Evolutionary conservation across 2,329 filamentous ascomycete genomes (phyloP), one percentile per base, ranked within the genome.

Genomic region (Cercospora sesami): DNA sequence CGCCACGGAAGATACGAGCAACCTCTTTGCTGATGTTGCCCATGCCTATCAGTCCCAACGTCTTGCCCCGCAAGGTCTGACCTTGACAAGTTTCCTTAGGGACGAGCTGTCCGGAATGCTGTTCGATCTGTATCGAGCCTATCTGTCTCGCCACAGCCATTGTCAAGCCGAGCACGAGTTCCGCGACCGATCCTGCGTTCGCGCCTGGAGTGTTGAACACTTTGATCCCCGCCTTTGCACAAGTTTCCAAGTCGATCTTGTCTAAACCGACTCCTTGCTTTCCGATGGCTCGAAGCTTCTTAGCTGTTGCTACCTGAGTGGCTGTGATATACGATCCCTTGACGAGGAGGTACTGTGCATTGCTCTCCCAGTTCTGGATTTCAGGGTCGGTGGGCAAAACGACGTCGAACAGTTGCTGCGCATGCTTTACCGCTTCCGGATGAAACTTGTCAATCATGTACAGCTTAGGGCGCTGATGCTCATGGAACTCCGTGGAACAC

Each of bases 231-330:
- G 79, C 76, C 2, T 75, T 72, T 4, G 74, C 69, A 63, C 81
- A 83, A 3, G 82, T 81, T 0, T 73, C 72, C 12, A 73, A 72
- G 63, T 84, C 82, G 33, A 83, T 83, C 63, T 81, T 83, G 65
- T 84, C 82, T 42, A 83, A 79, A 0, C 82, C 82, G 8, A 82
- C 81, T 1, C 83, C 83, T 33, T 84, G 83, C 72, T 84, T 84
- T 64, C 81, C 81, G 39, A 84, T 80, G 2, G 81, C 82, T 9
- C 76, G 70, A 0, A 85, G 74, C 5, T 78, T 62, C 14, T 71
- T 71, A 21, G 74, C 70, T 33, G 69, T 42, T 1, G 64, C 65
- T n/a, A 79, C 60, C 21, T 78, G 75, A 1, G 30, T 67, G 18
- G 68, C 63, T 16, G 68, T 70, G 36, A 76, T 55, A 8, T 73